Percentiles rank a stretch among this genome's conserved stretches.
Conservation (phyloP, 495 filamentous ascomycete genomes). For the Xylaria acuta region DNA sequence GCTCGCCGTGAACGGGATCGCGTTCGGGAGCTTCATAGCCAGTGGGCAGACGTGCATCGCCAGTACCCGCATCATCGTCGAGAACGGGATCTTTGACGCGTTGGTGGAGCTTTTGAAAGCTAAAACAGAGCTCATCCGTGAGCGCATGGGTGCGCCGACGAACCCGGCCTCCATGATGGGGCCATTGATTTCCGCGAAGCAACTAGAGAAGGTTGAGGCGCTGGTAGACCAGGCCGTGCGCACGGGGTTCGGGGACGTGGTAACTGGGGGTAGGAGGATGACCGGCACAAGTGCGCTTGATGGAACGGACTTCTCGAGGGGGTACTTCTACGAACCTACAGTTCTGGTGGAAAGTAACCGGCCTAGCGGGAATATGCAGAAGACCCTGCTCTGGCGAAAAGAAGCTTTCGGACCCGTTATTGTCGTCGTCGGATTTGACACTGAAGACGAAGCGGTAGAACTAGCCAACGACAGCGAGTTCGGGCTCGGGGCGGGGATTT, state of each 20-base stretch:
- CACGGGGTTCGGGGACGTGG: conserved; percentile 40
- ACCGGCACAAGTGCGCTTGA: conserved; percentile 40
- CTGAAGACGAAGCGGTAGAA: conserved; percentile 53
- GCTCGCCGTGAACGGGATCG: conserved; percentile 61
- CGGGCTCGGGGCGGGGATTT: conserved; percentile 62
- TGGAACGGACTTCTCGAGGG: conserved; percentile 48
- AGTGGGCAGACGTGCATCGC: conserved; percentile 70
- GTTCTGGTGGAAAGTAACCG: conserved; percentile 47
- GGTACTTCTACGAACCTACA: conserved; percentile 66
- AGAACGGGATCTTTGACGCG: conserved; percentile 51
- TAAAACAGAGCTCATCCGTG: conserved; percentile 48
- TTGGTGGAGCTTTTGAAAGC: conserved; percentile 46
- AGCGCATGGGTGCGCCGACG: conserved; percentile 58
- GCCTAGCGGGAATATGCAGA: conserved; percentile 24
- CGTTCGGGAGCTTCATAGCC: conserved; percentile 64
- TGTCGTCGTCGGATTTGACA: conserved; percentile 53
- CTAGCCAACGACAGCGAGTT: conserved; percentile 59
- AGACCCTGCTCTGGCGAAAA: conserved; percentile 46
- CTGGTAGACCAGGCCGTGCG: conserved; percentile 45
- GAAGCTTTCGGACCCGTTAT: conserved; percentile 62
- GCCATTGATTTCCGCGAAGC: conserved; percentile 47
- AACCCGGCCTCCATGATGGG: conserved; percentile 54
- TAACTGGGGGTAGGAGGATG: conserved; percentile 46
- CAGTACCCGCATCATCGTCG: conserved; percentile 63
- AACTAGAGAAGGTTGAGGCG: conserved; percentile 44